phyloP scores from a whole-genome alignment of 2,329 filamentous ascomycete species.

The Fusarium stilboides region DNA sequence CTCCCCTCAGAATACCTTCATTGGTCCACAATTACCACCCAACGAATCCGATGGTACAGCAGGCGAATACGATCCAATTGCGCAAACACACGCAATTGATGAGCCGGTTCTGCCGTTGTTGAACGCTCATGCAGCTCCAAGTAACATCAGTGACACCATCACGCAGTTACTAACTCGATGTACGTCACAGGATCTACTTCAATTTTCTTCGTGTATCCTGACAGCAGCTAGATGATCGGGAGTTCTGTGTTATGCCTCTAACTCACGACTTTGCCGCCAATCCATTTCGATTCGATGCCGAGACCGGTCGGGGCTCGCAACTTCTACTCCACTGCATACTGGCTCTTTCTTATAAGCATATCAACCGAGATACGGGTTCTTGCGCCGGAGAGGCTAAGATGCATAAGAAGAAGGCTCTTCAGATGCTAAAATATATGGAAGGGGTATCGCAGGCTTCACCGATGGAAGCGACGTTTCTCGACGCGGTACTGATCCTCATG shows the following conservation, averaged over 20 bases:
- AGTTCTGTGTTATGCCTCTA: constrained; percentile 54
- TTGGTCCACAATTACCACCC: neutral
- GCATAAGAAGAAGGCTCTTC: constrained; percentile 46
- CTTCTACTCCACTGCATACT: constrained; percentile 54
- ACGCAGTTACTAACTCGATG: constrained; percentile 21
- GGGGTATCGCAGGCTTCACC: neutral
- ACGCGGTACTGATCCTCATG: constrained; percentile 52
- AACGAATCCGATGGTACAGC: neutral
- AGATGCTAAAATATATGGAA: constrained; percentile 43
- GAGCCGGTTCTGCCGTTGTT: constrained; percentile 1
- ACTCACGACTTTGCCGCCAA: constrained; percentile 53
- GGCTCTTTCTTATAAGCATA: constrained; percentile 51
- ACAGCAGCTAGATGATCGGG: constrained; percentile 50
- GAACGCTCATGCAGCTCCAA: constrained; percentile 8
- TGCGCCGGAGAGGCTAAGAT: constrained; percentile 41
- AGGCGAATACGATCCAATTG: neutral
- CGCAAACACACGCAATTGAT: neutral
- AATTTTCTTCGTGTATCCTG: neutral
- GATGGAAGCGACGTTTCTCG: constrained; percentile 42
- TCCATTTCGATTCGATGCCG: constrained; percentile 51
- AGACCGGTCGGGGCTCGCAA: constrained; percentile 43
- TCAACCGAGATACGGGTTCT: constrained; percentile 47
- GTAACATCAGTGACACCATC: constrained; percentile 5
- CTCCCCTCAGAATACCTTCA: constrained; percentile 1
- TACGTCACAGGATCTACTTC: neutral